A percentile compares a stretch with the other conserved stretches of the same genome.
phyloP scores from a whole-genome alignment of 371 early-diverging fungal species.

The Mucor sp. region DNA sequence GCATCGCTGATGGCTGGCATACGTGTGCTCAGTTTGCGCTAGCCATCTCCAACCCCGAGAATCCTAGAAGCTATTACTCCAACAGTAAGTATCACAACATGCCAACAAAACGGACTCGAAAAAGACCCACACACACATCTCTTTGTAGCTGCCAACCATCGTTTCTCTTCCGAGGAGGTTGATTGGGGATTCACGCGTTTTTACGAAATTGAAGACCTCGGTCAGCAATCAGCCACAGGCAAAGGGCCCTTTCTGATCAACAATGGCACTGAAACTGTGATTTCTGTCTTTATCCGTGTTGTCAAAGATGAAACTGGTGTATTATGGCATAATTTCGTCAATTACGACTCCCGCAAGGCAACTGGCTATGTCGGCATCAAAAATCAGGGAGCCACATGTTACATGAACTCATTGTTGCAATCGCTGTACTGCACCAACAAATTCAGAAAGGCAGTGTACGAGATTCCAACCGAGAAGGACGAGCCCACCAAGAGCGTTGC shows the following conservation, averaged over 20 bases:
- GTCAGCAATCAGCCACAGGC: conserved; percentile 51
- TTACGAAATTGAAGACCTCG: conserved; percentile 31
- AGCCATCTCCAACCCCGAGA: conserved; percentile 71
- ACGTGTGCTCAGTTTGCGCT: conserved; percentile 85
- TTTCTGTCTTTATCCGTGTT: conserved; percentile 79
- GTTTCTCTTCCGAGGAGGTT: conserved; percentile 78
- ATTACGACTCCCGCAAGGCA: conserved; percentile 84
- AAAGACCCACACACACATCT: neutral
- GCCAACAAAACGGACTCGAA: conserved; percentile 46
- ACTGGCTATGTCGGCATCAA: conserved; percentile 95
- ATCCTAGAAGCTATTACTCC: conserved; percentile 62
- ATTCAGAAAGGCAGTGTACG: conserved; percentile 89
- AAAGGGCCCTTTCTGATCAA: conserved; percentile 44
- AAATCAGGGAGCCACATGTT: conserved; percentile 99
- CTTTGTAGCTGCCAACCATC: conserved; percentile 69
- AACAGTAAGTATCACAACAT: conserved; percentile 62
- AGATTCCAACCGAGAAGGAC: conserved; percentile 89
- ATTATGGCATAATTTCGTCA: conserved; percentile 91
- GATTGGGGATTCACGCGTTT: conserved; percentile 95
- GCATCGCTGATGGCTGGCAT: conserved; percentile 63
- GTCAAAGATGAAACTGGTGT: conserved; percentile 91
- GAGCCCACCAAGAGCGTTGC: conserved; percentile 84
- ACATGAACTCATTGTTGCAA: conserved; percentile 99
- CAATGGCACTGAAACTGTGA: conserved; percentile 55
- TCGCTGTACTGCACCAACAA: conserved; percentile 94